Evolutionary conservation across 768 basidiomycete species (phyloP).

Genomic region (Boletus tylopilopsis): DNA sequence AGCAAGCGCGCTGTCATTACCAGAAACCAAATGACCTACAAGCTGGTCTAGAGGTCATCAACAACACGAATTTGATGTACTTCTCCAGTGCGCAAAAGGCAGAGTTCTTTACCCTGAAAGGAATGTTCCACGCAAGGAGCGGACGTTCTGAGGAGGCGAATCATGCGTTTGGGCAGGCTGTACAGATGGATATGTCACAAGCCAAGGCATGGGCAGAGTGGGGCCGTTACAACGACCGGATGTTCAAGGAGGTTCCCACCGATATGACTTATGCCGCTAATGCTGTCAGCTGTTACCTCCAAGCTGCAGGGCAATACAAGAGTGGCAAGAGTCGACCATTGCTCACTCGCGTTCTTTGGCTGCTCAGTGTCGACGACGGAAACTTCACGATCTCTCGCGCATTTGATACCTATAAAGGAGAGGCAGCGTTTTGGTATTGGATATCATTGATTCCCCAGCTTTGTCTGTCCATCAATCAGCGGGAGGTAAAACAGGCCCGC

Average conservation of each 20-base stretch:
- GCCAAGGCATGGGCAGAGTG: constrained; percentile 99
- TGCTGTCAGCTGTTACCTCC: constrained; percentile 96
- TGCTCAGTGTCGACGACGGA: constrained; percentile 87
- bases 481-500: constrained; percentile 91
- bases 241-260: constrained; percentile 82
- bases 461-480: constrained; percentile 80
- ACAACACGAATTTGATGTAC: constrained; percentile 98
- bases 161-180: constrained; percentile 88
- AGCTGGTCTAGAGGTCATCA: constrained; percentile 96
- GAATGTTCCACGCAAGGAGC: constrained; percentile 93
- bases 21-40: constrained; percentile 91
- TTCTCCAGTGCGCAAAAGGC: constrained; percentile 94
- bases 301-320: constrained; percentile 95
- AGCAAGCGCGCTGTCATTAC: constrained; percentile 98
- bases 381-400: constrained; percentile 67
- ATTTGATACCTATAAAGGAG: constrained; percentile 95
- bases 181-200: constrained; percentile 92
- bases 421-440: constrained; percentile 98
- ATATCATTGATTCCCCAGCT: constrained; percentile 96
- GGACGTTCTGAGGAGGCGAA: constrained; percentile 88
- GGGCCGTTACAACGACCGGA: constrained; percentile 89
- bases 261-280: constrained; percentile 78
- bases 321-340: constrained; percentile 88
- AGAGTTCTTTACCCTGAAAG: constrained; percentile 97
- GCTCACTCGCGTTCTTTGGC: constrained; percentile 91